These are phyloP conservation scores for Bryum argenteum DNA, from an alignment of 225 moss, liverwort and hornwort genomes.

Conservation along the genomic window DNA sequence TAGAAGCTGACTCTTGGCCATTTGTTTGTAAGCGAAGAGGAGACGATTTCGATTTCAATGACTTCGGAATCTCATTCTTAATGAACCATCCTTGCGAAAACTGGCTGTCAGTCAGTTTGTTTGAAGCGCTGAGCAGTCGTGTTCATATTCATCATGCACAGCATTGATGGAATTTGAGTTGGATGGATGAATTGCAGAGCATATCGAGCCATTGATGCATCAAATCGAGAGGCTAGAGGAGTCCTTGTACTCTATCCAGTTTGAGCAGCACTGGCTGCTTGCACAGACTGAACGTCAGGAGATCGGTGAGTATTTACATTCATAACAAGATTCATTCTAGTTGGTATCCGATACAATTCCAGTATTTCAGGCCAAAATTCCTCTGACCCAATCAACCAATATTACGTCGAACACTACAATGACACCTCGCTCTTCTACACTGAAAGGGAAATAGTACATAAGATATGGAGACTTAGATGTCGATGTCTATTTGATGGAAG, in stretches of 20 bases:
- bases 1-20: too few species aligned
- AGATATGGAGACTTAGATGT: background rate
- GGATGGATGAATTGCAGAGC: slow-evolving; percentile 59
- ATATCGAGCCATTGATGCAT: slow-evolving; percentile 74
- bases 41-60: background rate
- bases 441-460: background rate
- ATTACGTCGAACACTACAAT: too few species aligned
- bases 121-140: background rate
- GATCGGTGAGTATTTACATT: slow-evolving; percentile 41
- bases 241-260: slow-evolving; percentile 78
- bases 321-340: background rate
- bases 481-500: background rate
- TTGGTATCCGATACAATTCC: background rate
- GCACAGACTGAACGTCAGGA: slow-evolving; percentile 86
- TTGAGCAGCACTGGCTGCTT: slow-evolving; percentile 90
- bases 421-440: background rate
- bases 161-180: background rate
- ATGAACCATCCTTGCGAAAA: background rate
- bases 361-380: background rate
- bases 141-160: too few species aligned
- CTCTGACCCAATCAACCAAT: too few species aligned
- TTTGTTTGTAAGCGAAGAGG: background rate
- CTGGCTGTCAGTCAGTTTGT: background rate
- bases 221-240: slow-evolving; percentile 75
- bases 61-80: background rate